Base-by-base conservation (phyloP, 768 basidiomycete genomes). In the Brasilioporus rufonigricans region DNA sequence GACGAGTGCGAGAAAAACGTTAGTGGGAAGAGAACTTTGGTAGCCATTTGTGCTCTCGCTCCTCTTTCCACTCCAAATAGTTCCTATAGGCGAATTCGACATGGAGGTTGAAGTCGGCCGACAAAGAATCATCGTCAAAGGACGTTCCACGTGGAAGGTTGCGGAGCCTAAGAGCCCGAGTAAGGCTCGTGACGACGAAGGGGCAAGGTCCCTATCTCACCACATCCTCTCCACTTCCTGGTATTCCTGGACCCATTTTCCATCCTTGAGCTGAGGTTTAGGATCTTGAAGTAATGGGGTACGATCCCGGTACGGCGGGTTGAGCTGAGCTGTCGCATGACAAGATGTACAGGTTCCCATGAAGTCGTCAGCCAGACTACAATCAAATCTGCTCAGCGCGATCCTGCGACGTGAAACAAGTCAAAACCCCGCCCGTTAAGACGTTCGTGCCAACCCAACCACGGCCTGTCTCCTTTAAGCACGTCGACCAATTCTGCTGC, bases 371-470 rank as follows among this genome's bases (percentile, higher is more conserved):
- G 43, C 50, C n/a, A 52, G 24, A 35, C 41, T 52, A n/a, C n/a
- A 19, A 16, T 21, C 12, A 13, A 21, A 3, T 16, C 14, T n/a
- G n/a, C n/a, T 51, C 31, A 26, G 18, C 19, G 8, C 5, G 14
- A 31, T 33, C 21, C 40, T 4, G 3, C 1, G 9, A 19, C 23
- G 31, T 33, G 18, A 12, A 10, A 5, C 23, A 26, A 13, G 50
- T 31, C 19, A 32, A 33, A 32, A 16, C 24, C 50, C n/a, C 24
- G 44, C 50, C 50, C 50, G 24, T 45, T 32, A 4, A 52, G 24
- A 10, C 50, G 50, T 10, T 52, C 41, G 32, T 52, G 50, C 50
- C 50, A 52, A 27, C 50, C 50, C 33, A 52, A 44, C 50, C 50
- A 52, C n/a, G 50, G 50, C 19, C 50, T 44, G 5, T 44, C 5